These are phyloP conservation scores for Melaleuca alternifolia DNA, from an alignment of 345 rosid species.

Conservation along the genomic window DNA sequence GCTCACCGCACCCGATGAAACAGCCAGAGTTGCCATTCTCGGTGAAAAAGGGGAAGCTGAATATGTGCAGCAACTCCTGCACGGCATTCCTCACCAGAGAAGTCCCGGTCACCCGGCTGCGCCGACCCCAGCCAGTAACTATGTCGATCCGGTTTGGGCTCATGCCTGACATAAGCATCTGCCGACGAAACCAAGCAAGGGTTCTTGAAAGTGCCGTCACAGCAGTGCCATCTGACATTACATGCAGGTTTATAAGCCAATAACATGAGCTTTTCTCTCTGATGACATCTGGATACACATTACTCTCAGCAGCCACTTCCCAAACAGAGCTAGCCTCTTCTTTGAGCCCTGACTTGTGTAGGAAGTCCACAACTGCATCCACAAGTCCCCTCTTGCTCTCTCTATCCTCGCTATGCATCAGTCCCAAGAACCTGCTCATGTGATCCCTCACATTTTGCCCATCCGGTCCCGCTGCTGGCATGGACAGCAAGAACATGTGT, in stretches of 20 bases:
- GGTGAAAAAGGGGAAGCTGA: constrained; percentile 68
- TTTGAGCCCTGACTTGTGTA: constrained; percentile 84
- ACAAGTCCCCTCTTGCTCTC: constrained; percentile 96
- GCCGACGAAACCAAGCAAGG: constrained; percentile 77
- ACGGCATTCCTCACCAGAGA: constrained; percentile 79
- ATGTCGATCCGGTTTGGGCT: constrained; percentile 73
- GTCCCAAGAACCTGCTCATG: constrained; percentile 58
- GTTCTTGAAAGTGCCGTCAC: constrained; percentile 75
- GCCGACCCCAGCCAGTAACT: constrained; percentile 94
- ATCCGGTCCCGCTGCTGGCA: constrained; percentile 81
- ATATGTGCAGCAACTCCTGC: constrained; percentile 60
- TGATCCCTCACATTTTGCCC: constrained; percentile 86
- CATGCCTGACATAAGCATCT: constrained; percentile 58
- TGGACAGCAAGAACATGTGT: constrained; percentile 58
- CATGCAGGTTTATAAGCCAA: constrained; percentile 94
- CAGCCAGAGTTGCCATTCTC: constrained; percentile 88
- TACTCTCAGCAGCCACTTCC: constrained; percentile 83
- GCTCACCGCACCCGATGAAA: constrained; percentile 80
- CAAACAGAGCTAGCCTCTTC: constrained; percentile 92
- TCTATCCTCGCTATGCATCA: constrained; percentile 92
- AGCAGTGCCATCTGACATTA: constrained; percentile 96
- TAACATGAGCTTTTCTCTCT: constrained; percentile 68
- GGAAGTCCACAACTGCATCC: constrained; percentile 83
- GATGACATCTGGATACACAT: constrained; percentile 77
- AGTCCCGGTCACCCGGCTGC: constrained; percentile 82